Conservation (phyloP, 2,329 filamentous ascomycete genomes). For the Colletotrichum sp. region DNA sequence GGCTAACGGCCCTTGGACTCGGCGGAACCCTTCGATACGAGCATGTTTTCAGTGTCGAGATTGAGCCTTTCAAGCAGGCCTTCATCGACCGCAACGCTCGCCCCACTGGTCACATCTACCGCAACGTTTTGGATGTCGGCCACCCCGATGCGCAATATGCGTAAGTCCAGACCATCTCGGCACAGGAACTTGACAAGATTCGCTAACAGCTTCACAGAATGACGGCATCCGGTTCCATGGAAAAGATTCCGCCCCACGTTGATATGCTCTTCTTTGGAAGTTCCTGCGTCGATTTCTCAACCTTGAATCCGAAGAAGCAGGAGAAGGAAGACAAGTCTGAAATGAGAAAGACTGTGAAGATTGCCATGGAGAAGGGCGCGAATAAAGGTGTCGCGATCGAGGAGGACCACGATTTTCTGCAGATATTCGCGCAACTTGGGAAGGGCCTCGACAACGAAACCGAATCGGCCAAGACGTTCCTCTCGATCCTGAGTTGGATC, state of each 20-base stretch:
- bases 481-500: conserved; percentile 63
- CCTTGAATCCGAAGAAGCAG: conserved; percentile 57
- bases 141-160: conserved; percentile 38
- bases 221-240: conserved; percentile 69
- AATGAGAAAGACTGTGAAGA: conserved; percentile 56
- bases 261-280: conserved; percentile 76
- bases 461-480: conserved; percentile 70
- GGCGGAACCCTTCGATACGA: conserved; percentile 45
- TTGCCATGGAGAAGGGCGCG: conserved; percentile 41
- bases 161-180: conserved; percentile 39
- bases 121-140: conserved; percentile 63
- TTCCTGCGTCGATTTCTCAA: conserved; percentile 78
- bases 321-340: conserved; percentile 52
- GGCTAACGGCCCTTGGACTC: conserved; percentile 34
- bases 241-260: conserved; percentile 57
- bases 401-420: not conserved
- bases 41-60: conserved; percentile 68
- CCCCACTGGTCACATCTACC: conserved; percentile 53
- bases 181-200: not conserved
- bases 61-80: conserved; percentile 66
- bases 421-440: conserved; percentile 41
- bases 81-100: conserved; percentile 67
- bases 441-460: conserved; percentile 64
- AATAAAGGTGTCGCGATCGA: not conserved
- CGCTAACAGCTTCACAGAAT: conserved; percentile 44